phyloP scores from a whole-genome alignment of 148 eudicot species.

The Arctostaphylos glauca region DNA sequence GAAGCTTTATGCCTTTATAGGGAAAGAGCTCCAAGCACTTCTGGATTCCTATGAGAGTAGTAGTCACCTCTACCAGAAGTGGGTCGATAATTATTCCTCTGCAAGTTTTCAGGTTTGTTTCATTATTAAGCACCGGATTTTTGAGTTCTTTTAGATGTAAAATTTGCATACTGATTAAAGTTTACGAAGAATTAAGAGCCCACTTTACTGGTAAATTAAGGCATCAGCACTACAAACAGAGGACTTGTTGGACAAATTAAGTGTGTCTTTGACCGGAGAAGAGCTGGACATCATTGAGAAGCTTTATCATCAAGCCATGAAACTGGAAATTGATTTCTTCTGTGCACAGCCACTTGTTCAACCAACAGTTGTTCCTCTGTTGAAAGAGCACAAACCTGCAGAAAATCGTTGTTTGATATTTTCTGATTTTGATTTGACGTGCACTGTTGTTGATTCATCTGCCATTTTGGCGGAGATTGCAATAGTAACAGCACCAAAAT shows the following conservation, averaged over 20 bases:
- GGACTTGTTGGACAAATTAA: constrained; percentile 81
- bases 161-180: constrained; percentile 8
- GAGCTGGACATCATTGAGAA: constrained; percentile 87
- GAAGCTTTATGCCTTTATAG: constrained; percentile 89
- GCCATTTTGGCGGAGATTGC: constrained; percentile 92
- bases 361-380: constrained; percentile 66
- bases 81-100: constrained; percentile 77
- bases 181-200: constrained; percentile 3
- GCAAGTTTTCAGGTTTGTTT: constrained; percentile 75
- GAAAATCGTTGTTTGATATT: constrained; percentile 52
- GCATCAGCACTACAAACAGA: constrained; percentile 68
- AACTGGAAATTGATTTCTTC: constrained; percentile 77
- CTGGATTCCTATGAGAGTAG: constrained; percentile 33
- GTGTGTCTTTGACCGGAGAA: constrained; percentile 86
- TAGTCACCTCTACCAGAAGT: constrained; percentile 70
- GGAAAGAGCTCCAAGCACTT: constrained; percentile 68
- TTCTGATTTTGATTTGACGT: constrained; percentile 96
- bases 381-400: constrained; percentile 43
- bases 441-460: constrained; percentile 91
- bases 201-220: constrained; percentile 38
- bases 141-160: not conserved
- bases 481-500: constrained; percentile 73
- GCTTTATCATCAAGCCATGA: constrained; percentile 91
- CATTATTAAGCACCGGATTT: constrained; percentile 23
- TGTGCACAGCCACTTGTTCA: constrained; percentile 69